Evolutionary conservation across 805 yeast species (phyloP).

Genomic region (Kregervanrija pseudodelftensis): DNA sequence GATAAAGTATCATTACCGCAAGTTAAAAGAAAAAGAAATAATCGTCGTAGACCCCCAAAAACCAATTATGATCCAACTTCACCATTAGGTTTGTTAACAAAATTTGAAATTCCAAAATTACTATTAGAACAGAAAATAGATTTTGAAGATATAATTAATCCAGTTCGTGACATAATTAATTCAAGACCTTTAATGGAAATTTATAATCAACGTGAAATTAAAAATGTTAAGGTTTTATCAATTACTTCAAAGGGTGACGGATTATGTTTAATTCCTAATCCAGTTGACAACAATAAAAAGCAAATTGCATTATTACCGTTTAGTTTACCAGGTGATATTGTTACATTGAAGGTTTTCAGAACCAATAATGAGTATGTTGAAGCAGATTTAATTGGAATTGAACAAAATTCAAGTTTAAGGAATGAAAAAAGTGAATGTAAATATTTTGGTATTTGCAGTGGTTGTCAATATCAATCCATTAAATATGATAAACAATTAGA

Average conservation of each 20-base stretch:
- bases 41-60: constrained; percentile 42
- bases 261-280: constrained; percentile 59
- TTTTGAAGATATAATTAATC: constrained; percentile 49
- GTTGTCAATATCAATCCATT: constrained; percentile 87
- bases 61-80: constrained; percentile 54
- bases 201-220: constrained; percentile 51
- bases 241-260: constrained; percentile 86
- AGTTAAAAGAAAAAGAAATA: constrained; percentile 34
- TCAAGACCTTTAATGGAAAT: constrained; percentile 38
- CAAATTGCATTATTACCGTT: constrained; percentile 81
- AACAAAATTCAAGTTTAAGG: constrained; percentile 26
- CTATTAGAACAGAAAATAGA: constrained; percentile 29
- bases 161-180: constrained; percentile 58
- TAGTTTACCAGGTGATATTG: constrained; percentile 80
- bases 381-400: constrained; percentile 53
- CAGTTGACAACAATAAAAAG: constrained; percentile 23
- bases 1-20: too few relatives aligned
- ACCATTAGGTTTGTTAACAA: constrained; percentile 66
- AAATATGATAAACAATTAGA: constrained; percentile 65
- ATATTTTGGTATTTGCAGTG: constrained; percentile 90
- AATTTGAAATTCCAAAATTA: constrained; percentile 62
- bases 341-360: constrained; percentile 62
- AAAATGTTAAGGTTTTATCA: constrained; percentile 48
- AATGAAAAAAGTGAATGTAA: constrained; percentile 35
- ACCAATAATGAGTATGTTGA: constrained; percentile 71